Evolutionary conservation across 768 basidiomycete genomes (phyloP), one percentile per base, ranked within the genome.

Genomic region (Termitomyces sp.): DNA sequence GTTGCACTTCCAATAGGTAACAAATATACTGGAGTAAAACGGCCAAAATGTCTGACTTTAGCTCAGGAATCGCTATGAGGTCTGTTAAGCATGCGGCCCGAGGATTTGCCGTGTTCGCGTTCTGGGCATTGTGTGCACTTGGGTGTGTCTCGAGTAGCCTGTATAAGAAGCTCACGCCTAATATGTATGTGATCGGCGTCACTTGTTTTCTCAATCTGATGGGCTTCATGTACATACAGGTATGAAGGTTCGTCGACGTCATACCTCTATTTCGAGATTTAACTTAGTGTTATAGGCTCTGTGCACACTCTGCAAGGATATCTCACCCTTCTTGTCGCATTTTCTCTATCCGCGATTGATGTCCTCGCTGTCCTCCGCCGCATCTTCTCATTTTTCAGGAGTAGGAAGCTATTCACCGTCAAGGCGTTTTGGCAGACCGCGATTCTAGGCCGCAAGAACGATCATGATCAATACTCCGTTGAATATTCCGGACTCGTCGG

Each of bases 91-190:
- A 93, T 66, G 74, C 86, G 0, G 82, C 79, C 63, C 86, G 87
- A 57, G 77, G 78, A 26, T 50, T 88, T 16, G 78, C 79, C 7
- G 79, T 87, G n/a, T 52, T 82, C 32, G 74, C 76, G 0, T 95
- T 94, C 73, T 88, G 88, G 68, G 72, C 64, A 13, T 75, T 90
- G 23, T 75, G 79, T 55, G 70, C 76, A 1, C 69, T 95, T 43
- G 92, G 91, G 5, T 83, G 88, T 69, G 77, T 84, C 14, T 73
- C 87, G 23, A 88, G 87, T 65, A 78, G 79, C 2, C 69, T 91
- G 26, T 97, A 98, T 72, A 78, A 78, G 47, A 91, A 91, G 63
- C 71, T 87, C 53, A 93, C 92, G 0, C 91, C 92, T 3, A 80
- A 95, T 71, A 86, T 94, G 88, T 95, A 72, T 67, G 88, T 78